A percentile compares a stretch with the other conserved stretches of the same genome.
These are phyloP conservation scores for Aspergillus sp. DNA, from an alignment of 2,329 filamentous ascomycete species.

Conservation along the genomic window DNA sequence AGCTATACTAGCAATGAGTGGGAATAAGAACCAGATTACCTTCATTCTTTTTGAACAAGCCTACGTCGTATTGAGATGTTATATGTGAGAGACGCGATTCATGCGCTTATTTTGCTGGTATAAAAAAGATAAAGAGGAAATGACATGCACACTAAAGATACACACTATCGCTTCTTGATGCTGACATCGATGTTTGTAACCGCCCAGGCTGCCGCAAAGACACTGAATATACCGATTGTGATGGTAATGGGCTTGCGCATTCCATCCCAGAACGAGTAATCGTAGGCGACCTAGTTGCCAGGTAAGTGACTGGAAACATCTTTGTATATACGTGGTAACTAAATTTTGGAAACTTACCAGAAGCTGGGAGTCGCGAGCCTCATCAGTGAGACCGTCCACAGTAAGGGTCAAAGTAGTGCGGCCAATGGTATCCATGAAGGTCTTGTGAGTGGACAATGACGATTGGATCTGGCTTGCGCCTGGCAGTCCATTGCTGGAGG, in stretches of 20 bases:
- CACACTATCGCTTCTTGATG: slow-evolving; percentile 61
- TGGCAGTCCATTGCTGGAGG: slow-evolving; percentile 65
- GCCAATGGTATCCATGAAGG: slow-evolving; percentile 90
- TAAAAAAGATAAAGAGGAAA: not conserved
- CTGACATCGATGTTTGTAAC: slow-evolving; percentile 78
- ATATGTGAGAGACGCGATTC: not conserved
- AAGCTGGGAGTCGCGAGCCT: slow-evolving; percentile 78
- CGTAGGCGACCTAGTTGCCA: slow-evolving; percentile 66
- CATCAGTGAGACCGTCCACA: slow-evolving; percentile 85
- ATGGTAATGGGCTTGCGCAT: slow-evolving; percentile 86
- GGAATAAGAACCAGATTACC: not conserved
- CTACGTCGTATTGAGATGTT: not conserved
- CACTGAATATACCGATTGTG: slow-evolving; percentile 68
- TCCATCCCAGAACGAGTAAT: slow-evolving; percentile 71
- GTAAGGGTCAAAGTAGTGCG: slow-evolving; percentile 79
- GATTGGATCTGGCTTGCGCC: slow-evolving; percentile 55
- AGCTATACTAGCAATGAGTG: not conserved
- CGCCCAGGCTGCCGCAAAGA: slow-evolving; percentile 74
- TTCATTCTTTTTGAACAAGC: not conserved
- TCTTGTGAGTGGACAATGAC: slow-evolving; percentile 68
- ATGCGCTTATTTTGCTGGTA: slow-evolving; percentile 7
- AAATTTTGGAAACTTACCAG: slow-evolving; percentile 51
- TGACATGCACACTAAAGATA: not conserved
- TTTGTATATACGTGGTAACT: not conserved
- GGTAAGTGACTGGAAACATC: not conserved